Percentiles rank a stretch among this genome's conserved stretches.
phyloP scores from a whole-genome alignment of 768 basidiomycete genomes.

The Mycena floridula region DNA sequence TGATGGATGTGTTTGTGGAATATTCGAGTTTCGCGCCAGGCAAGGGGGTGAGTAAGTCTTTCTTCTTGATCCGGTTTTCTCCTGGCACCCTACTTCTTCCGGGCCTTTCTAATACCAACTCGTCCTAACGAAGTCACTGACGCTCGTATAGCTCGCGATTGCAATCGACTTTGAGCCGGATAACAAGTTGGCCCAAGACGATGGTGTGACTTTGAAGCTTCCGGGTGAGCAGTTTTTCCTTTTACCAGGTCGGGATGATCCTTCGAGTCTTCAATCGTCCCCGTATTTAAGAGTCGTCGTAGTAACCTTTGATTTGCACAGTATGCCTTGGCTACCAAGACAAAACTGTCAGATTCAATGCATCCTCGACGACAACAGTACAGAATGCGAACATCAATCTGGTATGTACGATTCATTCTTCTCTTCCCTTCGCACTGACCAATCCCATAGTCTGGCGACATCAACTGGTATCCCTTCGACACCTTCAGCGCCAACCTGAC shows the following conservation, averaged over 20 bases:
- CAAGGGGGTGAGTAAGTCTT: too few species aligned
- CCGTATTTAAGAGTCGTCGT: too few species aligned
- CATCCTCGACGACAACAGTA: not conserved
- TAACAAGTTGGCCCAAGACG: not conserved
- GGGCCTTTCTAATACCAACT: too few species aligned
- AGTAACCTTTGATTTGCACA: too few species aligned
- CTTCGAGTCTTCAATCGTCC: not conserved
- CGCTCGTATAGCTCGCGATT: not conserved
- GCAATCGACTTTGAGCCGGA: not conserved
- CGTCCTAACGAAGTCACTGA: too few species aligned
- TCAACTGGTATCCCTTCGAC: not conserved
- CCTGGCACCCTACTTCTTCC: too few species aligned
- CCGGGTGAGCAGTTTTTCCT: not conserved
- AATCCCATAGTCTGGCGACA: not conserved
- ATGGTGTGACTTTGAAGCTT: not conserved
- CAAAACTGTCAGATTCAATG: not conserved
- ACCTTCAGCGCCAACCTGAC: not conserved
- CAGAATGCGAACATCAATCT: not conserved
- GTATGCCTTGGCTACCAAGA: not conserved
- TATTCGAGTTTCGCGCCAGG: too few species aligned
- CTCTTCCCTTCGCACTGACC: not conserved
- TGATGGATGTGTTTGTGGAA: too few species aligned
- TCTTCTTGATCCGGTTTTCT: too few species aligned
- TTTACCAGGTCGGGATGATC: not conserved
- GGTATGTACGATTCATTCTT: not conserved